phyloP scores from a whole-genome alignment of 345 rosid species.

The Eucalyptus cladocalyx region DNA sequence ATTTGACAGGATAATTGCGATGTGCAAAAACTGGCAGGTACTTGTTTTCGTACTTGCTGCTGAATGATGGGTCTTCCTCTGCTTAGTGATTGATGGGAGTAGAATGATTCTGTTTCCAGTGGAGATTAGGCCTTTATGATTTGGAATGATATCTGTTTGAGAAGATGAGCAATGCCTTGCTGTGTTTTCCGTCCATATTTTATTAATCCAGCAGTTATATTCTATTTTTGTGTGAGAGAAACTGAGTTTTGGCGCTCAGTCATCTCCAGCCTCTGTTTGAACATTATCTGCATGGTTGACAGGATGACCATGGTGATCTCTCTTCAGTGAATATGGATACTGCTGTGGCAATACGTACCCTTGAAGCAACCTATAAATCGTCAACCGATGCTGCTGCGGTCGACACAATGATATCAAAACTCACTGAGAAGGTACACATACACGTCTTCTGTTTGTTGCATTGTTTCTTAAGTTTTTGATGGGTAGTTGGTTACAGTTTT shows the following conservation, averaged over 20 bases:
- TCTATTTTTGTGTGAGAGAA: background rate
- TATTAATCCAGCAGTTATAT: background rate
- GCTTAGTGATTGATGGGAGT: background rate
- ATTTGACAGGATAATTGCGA: slow-evolving; percentile 94
- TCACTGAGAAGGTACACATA: slow-evolving; percentile 60
- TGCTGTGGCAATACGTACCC: slow-evolving; percentile 95
- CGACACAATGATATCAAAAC: slow-evolving; percentile 66
- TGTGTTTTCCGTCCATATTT: background rate
- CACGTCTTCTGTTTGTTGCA: background rate
- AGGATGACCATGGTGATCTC: slow-evolving; percentile 98
- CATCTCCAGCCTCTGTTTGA: background rate
- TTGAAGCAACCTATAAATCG: slow-evolving; percentile 91
- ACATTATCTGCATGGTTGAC: background rate
- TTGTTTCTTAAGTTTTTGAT: background rate
- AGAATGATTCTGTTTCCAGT: background rate
- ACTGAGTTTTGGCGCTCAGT: background rate
- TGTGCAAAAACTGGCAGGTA: slow-evolving; percentile 99
- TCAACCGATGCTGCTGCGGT: slow-evolving; percentile 91
- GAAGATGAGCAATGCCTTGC: background rate
- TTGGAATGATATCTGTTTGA: background rate
- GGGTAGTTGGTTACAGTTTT: background rate
- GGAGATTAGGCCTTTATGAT: background rate
- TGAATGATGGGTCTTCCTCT: background rate
- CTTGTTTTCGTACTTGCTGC: background rate
- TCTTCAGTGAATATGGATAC: slow-evolving; percentile 99